Evolutionary conservation across 805 yeast species (phyloP).

Genomic region (Yarrowia deformans): DNA sequence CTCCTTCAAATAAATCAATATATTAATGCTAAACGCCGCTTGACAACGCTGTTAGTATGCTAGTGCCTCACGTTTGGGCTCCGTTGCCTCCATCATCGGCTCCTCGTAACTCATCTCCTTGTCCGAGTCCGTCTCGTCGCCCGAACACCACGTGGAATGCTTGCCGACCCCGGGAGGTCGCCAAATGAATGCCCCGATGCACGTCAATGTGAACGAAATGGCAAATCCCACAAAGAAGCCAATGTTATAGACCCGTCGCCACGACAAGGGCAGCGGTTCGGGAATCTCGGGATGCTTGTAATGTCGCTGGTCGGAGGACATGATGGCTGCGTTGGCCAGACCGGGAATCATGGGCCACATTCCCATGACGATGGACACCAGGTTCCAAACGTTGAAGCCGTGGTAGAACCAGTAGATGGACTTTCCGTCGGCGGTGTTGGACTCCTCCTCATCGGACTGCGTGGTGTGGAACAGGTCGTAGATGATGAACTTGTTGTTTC

Average conservation of each 20-base stretch:
- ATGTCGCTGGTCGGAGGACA: slow-evolving; percentile 13
- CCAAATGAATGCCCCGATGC: slow-evolving; percentile 8
- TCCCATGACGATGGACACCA: slow-evolving; percentile 52
- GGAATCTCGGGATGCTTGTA: slow-evolving; percentile 25
- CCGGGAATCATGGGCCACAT: slow-evolving; percentile 47
- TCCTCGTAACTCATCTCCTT: slow-evolving; percentile 31
- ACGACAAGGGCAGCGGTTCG: slow-evolving; percentile 27
- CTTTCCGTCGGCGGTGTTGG: slow-evolving; percentile 40
- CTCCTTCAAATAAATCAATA: not conserved
- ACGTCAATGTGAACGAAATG: slow-evolving; percentile 14
- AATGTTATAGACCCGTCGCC: slow-evolving; percentile 26
- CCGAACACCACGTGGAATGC: slow-evolving; percentile 28
- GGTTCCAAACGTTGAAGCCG: slow-evolving; percentile 57
- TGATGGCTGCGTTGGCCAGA: slow-evolving; percentile 21
- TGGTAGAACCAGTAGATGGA: slow-evolving; percentile 56
- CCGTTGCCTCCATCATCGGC: slow-evolving; percentile 15
- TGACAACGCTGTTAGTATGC: not conserved
- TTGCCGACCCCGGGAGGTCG: slow-evolving; percentile 11
- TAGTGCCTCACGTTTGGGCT: not conserved
- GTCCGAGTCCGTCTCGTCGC: slow-evolving; percentile 25
- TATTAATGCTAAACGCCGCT: slow-evolving; percentile 9
- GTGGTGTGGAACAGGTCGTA: slow-evolving; percentile 53
- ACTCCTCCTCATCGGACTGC: not conserved
- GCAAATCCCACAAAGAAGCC: slow-evolving; percentile 31
- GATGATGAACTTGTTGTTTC: slow-evolving; percentile 54